Evolutionary conservation across 2,329 filamentous ascomycete genomes (phyloP).

Genomic region (Eutypella sp.): DNA sequence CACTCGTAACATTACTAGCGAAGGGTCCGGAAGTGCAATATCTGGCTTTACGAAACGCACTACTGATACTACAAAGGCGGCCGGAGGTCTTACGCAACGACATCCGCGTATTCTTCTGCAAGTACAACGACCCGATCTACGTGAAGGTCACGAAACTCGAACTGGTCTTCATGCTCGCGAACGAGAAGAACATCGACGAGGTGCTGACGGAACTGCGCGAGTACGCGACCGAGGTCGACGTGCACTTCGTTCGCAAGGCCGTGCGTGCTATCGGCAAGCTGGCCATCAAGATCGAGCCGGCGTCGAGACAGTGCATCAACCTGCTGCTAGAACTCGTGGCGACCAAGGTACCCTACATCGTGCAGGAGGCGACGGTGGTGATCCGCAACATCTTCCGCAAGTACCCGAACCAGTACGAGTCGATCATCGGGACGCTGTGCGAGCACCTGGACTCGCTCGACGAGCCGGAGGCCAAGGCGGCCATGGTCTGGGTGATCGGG

Average conservation of each 20-base stretch:
- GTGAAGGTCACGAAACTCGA: slow-evolving; percentile 99
- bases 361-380: slow-evolving; percentile 96
- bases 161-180: slow-evolving; percentile 98
- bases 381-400: slow-evolving; percentile 99
- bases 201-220: slow-evolving; percentile 91
- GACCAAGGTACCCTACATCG: slow-evolving; percentile 98
- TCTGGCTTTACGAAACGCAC: slow-evolving; percentile 84
- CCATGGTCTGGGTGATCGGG: slow-evolving; percentile 99
- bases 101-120: slow-evolving; percentile 98
- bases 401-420: slow-evolving; percentile 98
- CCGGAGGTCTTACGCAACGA: slow-evolving; percentile 94
- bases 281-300: slow-evolving; percentile 97
- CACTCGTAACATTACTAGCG: slow-evolving; percentile 86
- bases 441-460: slow-evolving; percentile 95
- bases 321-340: slow-evolving; percentile 87
- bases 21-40: slow-evolving; percentile 99
- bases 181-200: slow-evolving; percentile 90
- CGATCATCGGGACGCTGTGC: slow-evolving; percentile 91
- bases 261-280: slow-evolving; percentile 96
- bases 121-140: slow-evolving; percentile 99
- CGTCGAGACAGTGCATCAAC: slow-evolving; percentile 85
- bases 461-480: slow-evolving; percentile 95
- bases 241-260: slow-evolving; percentile 97
- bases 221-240: slow-evolving; percentile 97
- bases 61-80: slow-evolving; percentile 86